Evolutionary conservation across 192 early-diverging fungal species (phyloP).

Genomic region (Endogone sp.): DNA sequence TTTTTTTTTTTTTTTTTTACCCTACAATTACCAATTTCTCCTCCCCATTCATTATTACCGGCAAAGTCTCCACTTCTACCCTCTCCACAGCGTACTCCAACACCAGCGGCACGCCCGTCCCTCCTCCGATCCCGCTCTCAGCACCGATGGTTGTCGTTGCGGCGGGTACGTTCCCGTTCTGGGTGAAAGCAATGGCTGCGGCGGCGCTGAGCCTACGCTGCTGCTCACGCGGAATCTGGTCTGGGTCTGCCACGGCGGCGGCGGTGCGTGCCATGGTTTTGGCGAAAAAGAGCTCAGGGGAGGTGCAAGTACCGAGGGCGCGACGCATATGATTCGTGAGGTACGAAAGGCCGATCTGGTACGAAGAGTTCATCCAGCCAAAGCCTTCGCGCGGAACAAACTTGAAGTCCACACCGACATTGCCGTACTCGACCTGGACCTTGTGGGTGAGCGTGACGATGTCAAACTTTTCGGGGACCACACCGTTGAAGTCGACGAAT

Average conservation of each 20-base stretch:
- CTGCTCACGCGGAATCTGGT: background rate
- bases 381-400: conserved; percentile 94
- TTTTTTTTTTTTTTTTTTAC: too few relatives aligned
- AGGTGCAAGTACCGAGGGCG: conserved; percentile 57
- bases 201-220: background rate
- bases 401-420: conserved; percentile 92
- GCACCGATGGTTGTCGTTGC: conserved; percentile 23
- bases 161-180: conserved; percentile 19
- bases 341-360: conserved; percentile 79
- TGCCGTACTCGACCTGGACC: conserved; percentile 95
- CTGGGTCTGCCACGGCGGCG: background rate
- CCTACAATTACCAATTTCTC: too few relatives aligned
- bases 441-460: conserved; percentile 87
- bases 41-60: too few relatives aligned
- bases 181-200: conserved; percentile 16
- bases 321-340: conserved; percentile 68
- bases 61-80: too few relatives aligned
- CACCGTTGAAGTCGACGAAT: conserved; percentile 96
- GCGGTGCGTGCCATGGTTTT: background rate
- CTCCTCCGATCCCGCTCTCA: conserved; percentile 1
- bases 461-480: conserved; percentile 98
- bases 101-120: background rate
- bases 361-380: conserved; percentile 98
- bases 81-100: too few relatives aligned
- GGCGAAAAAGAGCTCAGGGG: conserved; percentile 24